These are phyloP conservation scores for Torrubiella hemipterigena DNA, from an alignment of 2,329 filamentous ascomycete species.

Conservation along the genomic window DNA sequence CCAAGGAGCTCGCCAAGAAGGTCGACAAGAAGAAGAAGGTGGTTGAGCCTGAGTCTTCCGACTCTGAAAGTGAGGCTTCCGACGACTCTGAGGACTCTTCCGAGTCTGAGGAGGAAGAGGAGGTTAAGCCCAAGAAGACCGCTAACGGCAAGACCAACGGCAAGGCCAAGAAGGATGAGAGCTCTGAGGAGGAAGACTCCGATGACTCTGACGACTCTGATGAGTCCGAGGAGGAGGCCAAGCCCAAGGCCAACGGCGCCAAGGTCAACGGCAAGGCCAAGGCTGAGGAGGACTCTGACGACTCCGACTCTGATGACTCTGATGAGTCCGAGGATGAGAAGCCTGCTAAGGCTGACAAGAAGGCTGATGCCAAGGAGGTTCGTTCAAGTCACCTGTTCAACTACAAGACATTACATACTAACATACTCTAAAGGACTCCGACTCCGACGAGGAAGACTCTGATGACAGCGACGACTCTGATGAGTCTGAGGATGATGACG, in stretches of 20 bases:
- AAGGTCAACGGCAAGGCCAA: slow-evolving; percentile 22
- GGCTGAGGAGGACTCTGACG: slow-evolving; percentile 18
- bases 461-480: slow-evolving; percentile 12
- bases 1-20: slow-evolving; percentile 55
- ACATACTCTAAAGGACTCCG: slow-evolving; percentile 16
- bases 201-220: slow-evolving; percentile 24
- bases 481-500: slow-evolving; percentile 21
- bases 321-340: slow-evolving; percentile 14
- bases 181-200: slow-evolving; percentile 9
- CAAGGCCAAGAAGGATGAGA: slow-evolving; percentile 11
- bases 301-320: slow-evolving; percentile 14
- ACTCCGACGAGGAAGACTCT: slow-evolving; percentile 18
- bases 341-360: slow-evolving; percentile 3
- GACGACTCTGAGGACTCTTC: slow-evolving; percentile 16
- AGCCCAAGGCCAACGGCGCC: slow-evolving; percentile 14
- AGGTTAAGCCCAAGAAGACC: slow-evolving; percentile 23
- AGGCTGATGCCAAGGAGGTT: background rate
- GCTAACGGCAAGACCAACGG: slow-evolving; percentile 17
- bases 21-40: slow-evolving; percentile 39
- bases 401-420: slow-evolving; percentile 1
- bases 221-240: slow-evolving; percentile 25
- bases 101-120: too few species aligned
- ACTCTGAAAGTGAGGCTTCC: slow-evolving; percentile 19
- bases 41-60: slow-evolving; percentile 22
- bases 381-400: background rate